phyloP scores from a whole-genome alignment of 2,329 filamentous ascomycete species.

The Tetracladium maxilliforme region DNA sequence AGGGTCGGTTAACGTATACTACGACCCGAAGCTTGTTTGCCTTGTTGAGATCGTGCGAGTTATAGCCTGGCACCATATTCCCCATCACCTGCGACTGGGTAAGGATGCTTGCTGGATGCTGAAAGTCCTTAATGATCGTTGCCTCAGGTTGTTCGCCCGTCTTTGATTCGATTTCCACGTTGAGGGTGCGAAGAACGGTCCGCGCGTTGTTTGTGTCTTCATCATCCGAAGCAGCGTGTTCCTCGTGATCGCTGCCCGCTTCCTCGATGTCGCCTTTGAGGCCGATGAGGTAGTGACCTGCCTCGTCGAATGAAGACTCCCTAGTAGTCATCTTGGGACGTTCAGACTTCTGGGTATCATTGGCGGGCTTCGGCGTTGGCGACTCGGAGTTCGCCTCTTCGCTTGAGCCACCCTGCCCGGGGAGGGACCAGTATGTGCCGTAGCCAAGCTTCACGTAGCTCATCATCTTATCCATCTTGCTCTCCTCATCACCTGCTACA shows the following conservation, averaged over 20 bases:
- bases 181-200: slow-evolving; percentile 48
- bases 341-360: no score
- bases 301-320: slow-evolving; percentile 21
- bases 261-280: slow-evolving; percentile 50
- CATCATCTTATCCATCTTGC: slow-evolving; percentile 27
- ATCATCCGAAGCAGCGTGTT: slow-evolving; percentile 1
- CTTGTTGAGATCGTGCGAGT: slow-evolving; percentile 37
- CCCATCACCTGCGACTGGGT: slow-evolving; percentile 8
- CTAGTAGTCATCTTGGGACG: no score
- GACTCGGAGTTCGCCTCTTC: no score
- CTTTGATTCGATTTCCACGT: slow-evolving; percentile 43
- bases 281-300: slow-evolving; percentile 50
- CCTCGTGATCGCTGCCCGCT: slow-evolving; percentile 9
- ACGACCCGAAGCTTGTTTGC: slow-evolving; percentile 48
- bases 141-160: slow-evolving; percentile 23
- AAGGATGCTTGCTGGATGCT: no score
- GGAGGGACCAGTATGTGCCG: slow-evolving; percentile 48
- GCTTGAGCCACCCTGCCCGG: no score
- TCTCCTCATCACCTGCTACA: slow-evolving; percentile 1
- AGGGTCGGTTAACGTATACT: slow-evolving; percentile 60
- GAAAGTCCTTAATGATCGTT: slow-evolving; percentile 30
- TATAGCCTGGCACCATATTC: slow-evolving; percentile 13
- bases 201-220: slow-evolving; percentile 28
- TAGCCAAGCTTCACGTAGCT: slow-evolving; percentile 54
- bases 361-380: no score